Base-by-base conservation (phyloP, 192 early-diverging fungal genomes). In the Chytriomyces sp. region DNA sequence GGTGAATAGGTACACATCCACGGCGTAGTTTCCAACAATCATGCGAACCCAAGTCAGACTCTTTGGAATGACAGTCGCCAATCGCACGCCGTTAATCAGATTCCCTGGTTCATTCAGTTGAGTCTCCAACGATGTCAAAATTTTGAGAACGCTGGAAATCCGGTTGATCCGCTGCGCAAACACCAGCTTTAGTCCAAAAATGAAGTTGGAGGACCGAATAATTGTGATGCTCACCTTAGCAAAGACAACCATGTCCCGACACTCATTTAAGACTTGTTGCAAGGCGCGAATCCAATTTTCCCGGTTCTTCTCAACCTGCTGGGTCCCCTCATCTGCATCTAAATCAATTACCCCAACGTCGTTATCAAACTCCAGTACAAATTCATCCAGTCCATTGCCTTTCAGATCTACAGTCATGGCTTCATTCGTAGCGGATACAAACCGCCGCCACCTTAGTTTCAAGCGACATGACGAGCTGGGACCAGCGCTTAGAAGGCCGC, bases 171-270 rank as follows among this genome's bases (percentile, higher is more conserved):
- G 28, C 65, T 68, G 52, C 14, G 34, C 12, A 3, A 49, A 49
- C 14, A 49, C 3, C 14, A 49, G 44, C 17, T 49, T 49, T 49
- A 49, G 44, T 1, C 22, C 44, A 49, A 49, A 22, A 22, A 49
- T 49, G 44, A 22, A 49, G 22, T 49, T 14, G 44, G 1, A 49
- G 14, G 44, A 22, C 14, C 17, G 22, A 49, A 2, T 49, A n/a
- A n/a, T n/a, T n/a, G n/a, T n/a, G n/a, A 64, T 17, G 49, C 53
- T 7, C 17, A 68, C 65, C 65, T 68, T 68, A 5, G 65, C 65
- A 33, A 68, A 68, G 8, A 68, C 34, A 34, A 68, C 65, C 44
- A 68, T 55, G 28, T 68, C 65, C 52, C 52, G 55, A 68, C 65
- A 68, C 19, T 68, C 65, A 56, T 68, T 68, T 53, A 68, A 68